These are phyloP conservation scores for Mesembryanthemum crystallinum DNA, from an alignment of 148 eudicot species.

Conservation along the genomic window DNA sequence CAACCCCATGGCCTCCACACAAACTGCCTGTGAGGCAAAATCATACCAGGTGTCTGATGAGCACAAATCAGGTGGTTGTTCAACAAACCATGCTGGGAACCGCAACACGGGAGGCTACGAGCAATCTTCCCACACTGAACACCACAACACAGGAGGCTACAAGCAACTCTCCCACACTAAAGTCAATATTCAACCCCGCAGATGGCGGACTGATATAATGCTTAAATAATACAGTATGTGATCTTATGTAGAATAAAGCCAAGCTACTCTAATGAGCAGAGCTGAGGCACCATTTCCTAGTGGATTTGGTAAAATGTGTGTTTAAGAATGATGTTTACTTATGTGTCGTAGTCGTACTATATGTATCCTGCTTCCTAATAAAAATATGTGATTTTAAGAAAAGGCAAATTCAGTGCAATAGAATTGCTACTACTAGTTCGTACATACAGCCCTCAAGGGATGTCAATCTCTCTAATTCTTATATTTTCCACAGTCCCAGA, in stretches of 20 bases:
- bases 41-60: background rate
- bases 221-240: background rate
- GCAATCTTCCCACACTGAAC: too few relatives aligned
- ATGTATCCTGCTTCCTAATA: too few relatives aligned
- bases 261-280: background rate
- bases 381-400: background rate
- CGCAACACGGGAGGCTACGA: background rate
- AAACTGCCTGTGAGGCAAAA: constrained; percentile 26
- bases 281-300: background rate
- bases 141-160: background rate
- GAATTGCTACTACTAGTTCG: too few relatives aligned
- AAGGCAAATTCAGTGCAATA: background rate
- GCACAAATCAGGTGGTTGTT: background rate
- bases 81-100: background rate
- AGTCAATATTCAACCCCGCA: background rate
- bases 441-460: background rate
- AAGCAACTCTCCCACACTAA: background rate
- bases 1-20: constrained; percentile 27
- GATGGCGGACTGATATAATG: background rate
- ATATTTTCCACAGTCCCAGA: too few relatives aligned
- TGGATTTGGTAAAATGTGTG: background rate
- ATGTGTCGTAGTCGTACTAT: too few relatives aligned
- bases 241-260: background rate
- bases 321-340: background rate
- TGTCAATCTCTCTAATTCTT: background rate